These are phyloP conservation scores for Pseudomonodictys pantanalensis DNA, from an alignment of 495 filamentous ascomycete genomes.

Conservation along the genomic window DNA sequence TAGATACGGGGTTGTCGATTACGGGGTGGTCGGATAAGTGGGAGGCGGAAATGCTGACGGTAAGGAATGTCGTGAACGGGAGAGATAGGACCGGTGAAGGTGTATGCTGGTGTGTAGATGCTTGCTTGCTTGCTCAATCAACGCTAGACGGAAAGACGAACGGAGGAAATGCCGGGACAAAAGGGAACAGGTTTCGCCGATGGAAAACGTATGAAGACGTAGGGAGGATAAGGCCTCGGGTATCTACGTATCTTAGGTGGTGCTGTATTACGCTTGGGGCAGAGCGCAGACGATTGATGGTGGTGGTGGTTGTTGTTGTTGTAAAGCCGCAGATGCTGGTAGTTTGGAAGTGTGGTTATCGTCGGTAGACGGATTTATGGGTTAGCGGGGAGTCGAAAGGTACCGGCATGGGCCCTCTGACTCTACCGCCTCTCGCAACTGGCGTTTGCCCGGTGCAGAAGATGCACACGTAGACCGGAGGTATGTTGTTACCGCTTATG, in stretches of 20 bases:
- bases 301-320: too few species aligned
- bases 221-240: slow-evolving; percentile 9
- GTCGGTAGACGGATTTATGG: slow-evolving; percentile 30
- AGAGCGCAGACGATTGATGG: background rate
- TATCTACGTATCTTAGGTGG: slow-evolving; percentile 21
- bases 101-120: slow-evolving; percentile 23
- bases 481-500: slow-evolving; percentile 61
- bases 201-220: slow-evolving; percentile 1
- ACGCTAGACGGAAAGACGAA: slow-evolving; percentile 17
- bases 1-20: background rate
- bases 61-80: slow-evolving; percentile 7
- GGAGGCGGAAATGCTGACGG: background rate
- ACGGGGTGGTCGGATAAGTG: background rate
- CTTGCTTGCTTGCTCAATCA: slow-evolving; percentile 16
- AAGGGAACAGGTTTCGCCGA: slow-evolving; percentile 1
- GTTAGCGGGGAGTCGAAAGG: slow-evolving; percentile 30
- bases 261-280: background rate
- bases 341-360: background rate
- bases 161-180: slow-evolving; percentile 14
- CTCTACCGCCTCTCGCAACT: slow-evolving; percentile 59
- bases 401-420: slow-evolving; percentile 47
- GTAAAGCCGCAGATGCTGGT: too few species aligned
- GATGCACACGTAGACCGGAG: slow-evolving; percentile 74
- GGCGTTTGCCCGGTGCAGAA: slow-evolving; percentile 74
- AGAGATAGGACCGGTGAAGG: slow-evolving; percentile 20